Percentiles rank a stretch among this genome's conserved stretches.
Conservation (phyloP, 2,329 filamentous ascomycete genomes). For the Phialophora chinensis region DNA sequence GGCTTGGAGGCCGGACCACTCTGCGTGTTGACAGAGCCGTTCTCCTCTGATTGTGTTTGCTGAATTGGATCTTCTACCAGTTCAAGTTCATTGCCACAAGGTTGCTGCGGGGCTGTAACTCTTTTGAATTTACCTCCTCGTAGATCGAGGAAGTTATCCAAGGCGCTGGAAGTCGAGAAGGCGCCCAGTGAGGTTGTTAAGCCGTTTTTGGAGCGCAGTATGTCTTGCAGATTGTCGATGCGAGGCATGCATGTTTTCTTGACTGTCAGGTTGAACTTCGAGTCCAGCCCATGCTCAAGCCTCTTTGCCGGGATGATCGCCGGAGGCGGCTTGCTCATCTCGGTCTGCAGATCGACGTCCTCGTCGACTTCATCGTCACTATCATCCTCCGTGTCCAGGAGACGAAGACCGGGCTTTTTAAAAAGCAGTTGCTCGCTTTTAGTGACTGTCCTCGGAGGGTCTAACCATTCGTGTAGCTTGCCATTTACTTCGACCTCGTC, state of each 20-base stretch:
- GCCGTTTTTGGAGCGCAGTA: background rate
- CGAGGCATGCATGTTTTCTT: slow-evolving; percentile 6
- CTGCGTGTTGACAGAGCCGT: background rate
- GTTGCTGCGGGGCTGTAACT: background rate
- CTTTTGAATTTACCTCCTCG: slow-evolving; percentile 37
- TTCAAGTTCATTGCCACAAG: slow-evolving; percentile 18
- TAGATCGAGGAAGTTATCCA: slow-evolving; percentile 36
- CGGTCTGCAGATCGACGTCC: slow-evolving; percentile 16
- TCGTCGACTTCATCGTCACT: slow-evolving; percentile 28
- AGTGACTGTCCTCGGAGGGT: slow-evolving; percentile 15
- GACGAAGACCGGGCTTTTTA: slow-evolving; percentile 34
- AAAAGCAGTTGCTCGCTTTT: slow-evolving; percentile 37
- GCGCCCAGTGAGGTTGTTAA: background rate
- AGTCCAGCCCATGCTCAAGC: background rate
- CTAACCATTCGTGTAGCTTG: slow-evolving; percentile 3
- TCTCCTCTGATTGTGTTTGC: slow-evolving; percentile 27
- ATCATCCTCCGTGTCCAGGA: slow-evolving; percentile 30
- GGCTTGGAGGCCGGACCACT: background rate
- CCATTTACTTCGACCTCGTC: slow-evolving; percentile 22
- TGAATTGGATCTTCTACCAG: slow-evolving; percentile 35
- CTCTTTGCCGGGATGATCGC: slow-evolving; percentile 23
- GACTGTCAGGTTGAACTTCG: background rate
- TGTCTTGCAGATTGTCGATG: background rate
- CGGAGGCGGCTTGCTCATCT: background rate
- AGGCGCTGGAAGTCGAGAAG: slow-evolving; percentile 32